Evolutionary conservation across 2,329 filamentous ascomycete genomes (phyloP), one percentile per base, ranked within the genome.

Genomic region (Onygenales sp.): DNA sequence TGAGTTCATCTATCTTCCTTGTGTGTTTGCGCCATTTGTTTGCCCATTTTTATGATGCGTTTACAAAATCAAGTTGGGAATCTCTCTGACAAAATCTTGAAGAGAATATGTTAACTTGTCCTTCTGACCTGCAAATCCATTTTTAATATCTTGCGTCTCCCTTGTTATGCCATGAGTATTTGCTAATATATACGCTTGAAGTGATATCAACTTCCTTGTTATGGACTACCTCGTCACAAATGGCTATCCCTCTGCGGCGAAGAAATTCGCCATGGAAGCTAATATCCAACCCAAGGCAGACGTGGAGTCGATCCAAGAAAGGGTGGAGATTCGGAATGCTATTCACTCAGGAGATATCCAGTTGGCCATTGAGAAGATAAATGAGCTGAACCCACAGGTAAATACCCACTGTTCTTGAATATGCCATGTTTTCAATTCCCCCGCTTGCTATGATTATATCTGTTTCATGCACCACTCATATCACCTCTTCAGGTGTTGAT

Each of bases 401-500:
- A 73, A 87, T 69, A 50, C n/a, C 13, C 46, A 27, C 50, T 42
- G 39, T 32, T 38, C 42, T 48, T 46, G 4, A 43, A 83, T 73
- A 87, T 68, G 49, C 13, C 13, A 41, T 31, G 52, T 50, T 33
- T 17, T 21, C 52, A 51, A 48, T 52, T 50, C 57, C 50, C 45
- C 57, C 61, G 21, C 55, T 75, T 81, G 79, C 81, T 73, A 91
- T 93, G 93, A 98, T 98, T 95, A 95, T 78, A 88, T 78, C 80
- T 79, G 86, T 79, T 91, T 95, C 92, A 98, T 98, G 93, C 93
- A 98, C 93, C 93, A 98, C 93, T 90, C 93, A 89, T 93, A 97
- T 63, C 60, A 82, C 78, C 78, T 80, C 83, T 78, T 82, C 49
- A 32, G 83, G 84, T 82, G 74, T 82, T 93, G 93, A 94, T 94